Evolutionary conservation across 495 filamentous ascomycete genomes (phyloP).

Genomic region (Penicillium flavigenum): DNA sequence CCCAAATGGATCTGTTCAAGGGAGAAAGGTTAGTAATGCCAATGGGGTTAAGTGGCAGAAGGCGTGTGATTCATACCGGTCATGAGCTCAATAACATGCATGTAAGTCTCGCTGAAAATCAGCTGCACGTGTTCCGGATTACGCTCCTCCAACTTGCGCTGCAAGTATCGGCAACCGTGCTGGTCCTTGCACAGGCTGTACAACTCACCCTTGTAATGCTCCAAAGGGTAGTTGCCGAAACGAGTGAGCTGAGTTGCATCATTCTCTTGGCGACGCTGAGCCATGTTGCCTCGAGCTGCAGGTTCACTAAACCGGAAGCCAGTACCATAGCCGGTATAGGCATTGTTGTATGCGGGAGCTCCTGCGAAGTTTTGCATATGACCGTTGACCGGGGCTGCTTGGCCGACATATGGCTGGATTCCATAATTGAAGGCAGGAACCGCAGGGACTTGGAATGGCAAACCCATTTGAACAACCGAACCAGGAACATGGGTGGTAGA

Average conservation of each 20-base stretch:
- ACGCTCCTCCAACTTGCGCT: slow-evolving; percentile 94
- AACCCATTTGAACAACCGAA: slow-evolving; percentile 19
- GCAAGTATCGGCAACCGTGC: slow-evolving; percentile 91
- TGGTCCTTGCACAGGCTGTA: slow-evolving; percentile 93
- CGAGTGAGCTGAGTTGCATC: slow-evolving; percentile 52
- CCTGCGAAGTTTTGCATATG: slow-evolving; percentile 28
- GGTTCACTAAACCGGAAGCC: slow-evolving; percentile 39
- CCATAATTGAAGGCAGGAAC: slow-evolving; percentile 34
- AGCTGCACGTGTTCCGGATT: slow-evolving; percentile 78
- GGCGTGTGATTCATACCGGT: slow-evolving; percentile 56
- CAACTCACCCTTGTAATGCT: slow-evolving; percentile 75
- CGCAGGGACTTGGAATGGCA: slow-evolving; percentile 29
- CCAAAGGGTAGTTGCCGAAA: slow-evolving; percentile 74
- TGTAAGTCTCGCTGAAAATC: slow-evolving; percentile 89
- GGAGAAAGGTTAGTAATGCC: slow-evolving; percentile 7
- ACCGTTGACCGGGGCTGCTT: slow-evolving; percentile 27
- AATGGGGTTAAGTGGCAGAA: not conserved
- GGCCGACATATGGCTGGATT: slow-evolving; percentile 36
- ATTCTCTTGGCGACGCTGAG: slow-evolving; percentile 34
- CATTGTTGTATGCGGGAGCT: slow-evolving; percentile 19
- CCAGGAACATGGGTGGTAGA: slow-evolving; percentile 20
- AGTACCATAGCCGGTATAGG: slow-evolving; percentile 29
- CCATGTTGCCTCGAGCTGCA: slow-evolving; percentile 24
- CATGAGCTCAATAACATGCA: slow-evolving; percentile 94
- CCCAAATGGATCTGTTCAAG: slow-evolving; percentile 78